Conservation (phyloP, 129 eudicot species). For the Artemisia argyi region DNA sequence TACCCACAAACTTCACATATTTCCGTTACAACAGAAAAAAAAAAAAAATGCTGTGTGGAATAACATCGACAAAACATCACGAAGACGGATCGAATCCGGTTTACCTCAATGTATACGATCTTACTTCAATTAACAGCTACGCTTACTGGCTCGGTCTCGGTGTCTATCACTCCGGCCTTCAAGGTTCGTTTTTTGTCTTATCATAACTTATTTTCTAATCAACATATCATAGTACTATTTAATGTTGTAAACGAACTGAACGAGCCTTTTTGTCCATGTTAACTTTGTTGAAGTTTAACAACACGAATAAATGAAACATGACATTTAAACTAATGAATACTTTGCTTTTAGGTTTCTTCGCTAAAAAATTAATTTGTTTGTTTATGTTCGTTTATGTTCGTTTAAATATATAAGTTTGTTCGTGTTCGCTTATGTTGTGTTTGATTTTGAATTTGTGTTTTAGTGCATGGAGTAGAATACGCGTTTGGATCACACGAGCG, state of each 20-base stretch:
- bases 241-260: no score
- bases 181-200: constrained; percentile 43
- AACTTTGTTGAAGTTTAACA: no score
- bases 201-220: neutral
- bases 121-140: constrained; percentile 74
- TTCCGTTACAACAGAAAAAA: constrained; percentile 19
- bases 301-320: no score
- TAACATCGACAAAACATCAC: constrained; percentile 13
- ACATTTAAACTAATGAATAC: no score
- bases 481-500: constrained; percentile 92
- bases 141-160: constrained; percentile 95
- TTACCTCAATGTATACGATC: constrained; percentile 81
- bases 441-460: neutral
- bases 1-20: neutral
- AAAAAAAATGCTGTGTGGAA: constrained; percentile 30
- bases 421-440: neutral
- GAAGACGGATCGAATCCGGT: constrained; percentile 62
- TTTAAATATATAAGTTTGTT: neutral
- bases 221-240: no score
- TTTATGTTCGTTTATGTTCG: no score
- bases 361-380: no score
- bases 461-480: constrained; percentile 89
- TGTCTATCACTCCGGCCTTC: constrained; percentile 84
- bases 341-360: no score
- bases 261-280: no score